Evolutionary conservation across 441 rosid genomes (phyloP).

Genomic region (Eutrema salsugineum): DNA sequence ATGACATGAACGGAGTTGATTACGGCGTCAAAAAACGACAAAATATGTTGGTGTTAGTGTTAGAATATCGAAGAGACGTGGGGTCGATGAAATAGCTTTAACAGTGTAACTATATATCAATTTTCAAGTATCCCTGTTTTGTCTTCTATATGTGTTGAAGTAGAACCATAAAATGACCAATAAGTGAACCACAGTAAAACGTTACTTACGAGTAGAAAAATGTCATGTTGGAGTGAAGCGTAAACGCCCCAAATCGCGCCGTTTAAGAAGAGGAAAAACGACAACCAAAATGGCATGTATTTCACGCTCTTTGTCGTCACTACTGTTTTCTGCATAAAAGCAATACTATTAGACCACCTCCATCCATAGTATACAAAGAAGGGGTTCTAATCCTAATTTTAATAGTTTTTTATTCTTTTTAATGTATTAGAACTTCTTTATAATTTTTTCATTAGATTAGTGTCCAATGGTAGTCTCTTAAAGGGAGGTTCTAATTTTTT

Average conservation of each 20-base stretch:
- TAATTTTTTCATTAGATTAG: too few species aligned
- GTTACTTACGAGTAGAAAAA: conserved; percentile 55
- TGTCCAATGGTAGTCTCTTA: too few species aligned
- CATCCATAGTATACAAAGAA: too few species aligned
- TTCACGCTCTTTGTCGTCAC: conserved; percentile 63
- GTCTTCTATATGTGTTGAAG: not conserved
- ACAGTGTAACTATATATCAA: too few species aligned
- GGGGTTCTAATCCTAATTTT: too few species aligned
- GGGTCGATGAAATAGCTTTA: not conserved
- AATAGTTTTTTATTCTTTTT: too few species aligned
- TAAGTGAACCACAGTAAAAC: not conserved
- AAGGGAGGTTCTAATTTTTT: too few species aligned
- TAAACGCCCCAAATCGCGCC: conserved; percentile 63
- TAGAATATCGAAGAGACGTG: not conserved
- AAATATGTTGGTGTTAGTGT: not conserved
- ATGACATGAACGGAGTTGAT: not conserved
- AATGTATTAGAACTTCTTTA: too few species aligned
- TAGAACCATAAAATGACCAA: not conserved
- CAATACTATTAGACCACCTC: not conserved
- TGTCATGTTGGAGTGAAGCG: conserved; percentile 56
- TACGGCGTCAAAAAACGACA: not conserved
- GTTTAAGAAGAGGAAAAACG: conserved; percentile 69
- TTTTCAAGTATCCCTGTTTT: not conserved
- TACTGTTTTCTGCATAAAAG: conserved; percentile 57
- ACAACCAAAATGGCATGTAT: conserved; percentile 77